Percentiles rank a stretch among this genome's conserved stretches.
These are phyloP conservation scores for Lotmaria passim DNA, from an alignment of 208 protist genomes.

Conservation along the genomic window DNA sequence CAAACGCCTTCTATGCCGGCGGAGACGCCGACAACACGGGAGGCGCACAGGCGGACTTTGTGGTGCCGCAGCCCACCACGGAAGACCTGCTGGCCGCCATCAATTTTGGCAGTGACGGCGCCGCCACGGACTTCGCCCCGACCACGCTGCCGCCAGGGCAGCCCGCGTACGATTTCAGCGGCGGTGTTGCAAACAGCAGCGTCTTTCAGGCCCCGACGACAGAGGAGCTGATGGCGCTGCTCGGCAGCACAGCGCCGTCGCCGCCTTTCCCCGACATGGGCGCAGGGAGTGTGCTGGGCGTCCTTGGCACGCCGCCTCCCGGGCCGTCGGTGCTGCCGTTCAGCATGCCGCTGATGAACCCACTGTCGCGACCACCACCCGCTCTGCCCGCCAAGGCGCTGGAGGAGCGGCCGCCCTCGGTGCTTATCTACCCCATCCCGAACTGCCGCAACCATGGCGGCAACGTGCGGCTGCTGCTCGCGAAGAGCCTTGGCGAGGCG, in stretches of 20 bases:
- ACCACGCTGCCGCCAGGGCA: background rate
- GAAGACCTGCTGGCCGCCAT: slow-evolving; percentile 30
- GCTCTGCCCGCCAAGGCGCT: slow-evolving; percentile 75
- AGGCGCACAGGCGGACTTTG: background rate
- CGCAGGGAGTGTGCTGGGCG: slow-evolving; percentile 4
- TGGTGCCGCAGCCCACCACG: slow-evolving; percentile 22
- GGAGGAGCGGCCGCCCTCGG: slow-evolving; percentile 69
- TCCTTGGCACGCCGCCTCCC: background rate
- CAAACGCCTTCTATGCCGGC: background rate
- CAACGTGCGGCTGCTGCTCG: slow-evolving; percentile 78
- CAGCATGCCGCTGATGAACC: background rate
- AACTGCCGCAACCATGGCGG: slow-evolving; percentile 38
- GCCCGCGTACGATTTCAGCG: background rate
- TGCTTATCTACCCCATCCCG: slow-evolving; percentile 87
- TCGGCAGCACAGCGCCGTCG: slow-evolving; percentile 31
- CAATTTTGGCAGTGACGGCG: slow-evolving; percentile 19
- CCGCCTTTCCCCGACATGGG: background rate
- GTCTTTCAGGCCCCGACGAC: slow-evolving; percentile 37
- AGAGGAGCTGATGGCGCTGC: slow-evolving; percentile 70
- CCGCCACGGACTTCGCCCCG: background rate
- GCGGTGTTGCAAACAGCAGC: background rate
- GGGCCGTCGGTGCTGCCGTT: background rate
- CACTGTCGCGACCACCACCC: slow-evolving; percentile 55
- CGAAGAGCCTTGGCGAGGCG: slow-evolving; percentile 79
- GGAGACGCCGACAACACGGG: background rate